phyloP scores from a whole-genome alignment of 345 rosid genomes.

The Punica granatum region DNA sequence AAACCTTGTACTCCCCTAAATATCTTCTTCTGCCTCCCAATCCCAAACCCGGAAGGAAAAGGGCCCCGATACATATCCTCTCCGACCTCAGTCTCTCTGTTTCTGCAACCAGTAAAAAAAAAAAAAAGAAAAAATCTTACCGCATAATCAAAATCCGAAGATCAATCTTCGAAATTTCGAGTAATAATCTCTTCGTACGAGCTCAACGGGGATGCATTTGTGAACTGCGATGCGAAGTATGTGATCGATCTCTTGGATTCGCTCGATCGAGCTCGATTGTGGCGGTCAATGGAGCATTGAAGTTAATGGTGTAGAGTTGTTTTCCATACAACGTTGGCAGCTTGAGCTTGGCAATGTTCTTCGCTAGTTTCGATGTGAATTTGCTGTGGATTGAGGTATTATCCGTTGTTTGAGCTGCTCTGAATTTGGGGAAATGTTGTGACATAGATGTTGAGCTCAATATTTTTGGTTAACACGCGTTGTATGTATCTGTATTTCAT shows the following conservation, averaged over 20 bases:
- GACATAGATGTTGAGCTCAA: not conserved
- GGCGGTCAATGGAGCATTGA: slow-evolving; percentile 15
- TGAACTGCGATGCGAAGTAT: not conserved
- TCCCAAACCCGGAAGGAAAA: not conserved
- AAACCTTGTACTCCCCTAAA: slow-evolving; percentile 11
- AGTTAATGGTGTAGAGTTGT: slow-evolving; percentile 10
- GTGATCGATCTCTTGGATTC: not conserved
- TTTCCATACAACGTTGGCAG: not conserved
- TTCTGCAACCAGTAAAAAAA: not conserved
- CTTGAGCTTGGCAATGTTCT: not conserved
- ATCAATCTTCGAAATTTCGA: not conserved
- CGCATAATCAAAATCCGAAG: not conserved
- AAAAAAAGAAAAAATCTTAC: not conserved
- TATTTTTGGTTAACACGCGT: not conserved
- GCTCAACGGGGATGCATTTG: not conserved
- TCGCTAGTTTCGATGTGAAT: not conserved
- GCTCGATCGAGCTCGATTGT: slow-evolving; percentile 17
- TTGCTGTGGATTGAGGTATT: not conserved
- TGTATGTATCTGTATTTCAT: not conserved
- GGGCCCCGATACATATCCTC: not conserved
- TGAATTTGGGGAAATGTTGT: not conserved
- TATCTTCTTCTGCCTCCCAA: slow-evolving; percentile 15
- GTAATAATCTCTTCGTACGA: not conserved
- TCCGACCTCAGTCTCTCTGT: not conserved
- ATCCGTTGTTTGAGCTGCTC: not conserved